phyloP scores from a whole-genome alignment of 2,329 filamentous ascomycete genomes.

The Aphanocladium album region DNA sequence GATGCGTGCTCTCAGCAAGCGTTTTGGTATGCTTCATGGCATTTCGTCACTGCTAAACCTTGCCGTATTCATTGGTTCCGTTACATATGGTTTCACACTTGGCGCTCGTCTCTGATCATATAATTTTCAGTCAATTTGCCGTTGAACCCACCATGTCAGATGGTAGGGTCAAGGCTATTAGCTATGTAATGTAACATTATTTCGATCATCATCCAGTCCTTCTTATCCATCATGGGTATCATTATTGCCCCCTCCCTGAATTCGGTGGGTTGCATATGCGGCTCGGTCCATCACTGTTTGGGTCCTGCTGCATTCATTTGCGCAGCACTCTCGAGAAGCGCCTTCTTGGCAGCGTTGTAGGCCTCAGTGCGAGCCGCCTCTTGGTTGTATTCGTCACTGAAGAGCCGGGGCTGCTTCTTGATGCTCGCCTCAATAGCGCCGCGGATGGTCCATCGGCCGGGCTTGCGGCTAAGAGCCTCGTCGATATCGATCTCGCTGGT shows the following conservation, averaged over 20 bases:
- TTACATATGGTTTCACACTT: conserved; percentile 75
- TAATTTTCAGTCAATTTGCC: background rate
- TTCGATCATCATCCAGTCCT: background rate
- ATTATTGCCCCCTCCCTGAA: background rate
- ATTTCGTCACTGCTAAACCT: conserved; percentile 77
- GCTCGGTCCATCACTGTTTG: conserved; percentile 18
- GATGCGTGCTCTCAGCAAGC: conserved; percentile 75
- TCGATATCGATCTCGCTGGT: conserved; percentile 34
- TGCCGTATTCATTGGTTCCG: conserved; percentile 59
- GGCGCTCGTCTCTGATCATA: conserved; percentile 38
- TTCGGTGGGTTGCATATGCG: background rate
- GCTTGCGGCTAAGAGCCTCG: conserved; percentile 38
- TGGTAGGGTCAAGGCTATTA: background rate
- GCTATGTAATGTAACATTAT: background rate
- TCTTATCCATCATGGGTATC: background rate
- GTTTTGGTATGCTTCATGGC: conserved; percentile 75
- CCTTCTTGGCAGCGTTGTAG: conserved; percentile 43
- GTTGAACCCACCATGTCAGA: background rate
- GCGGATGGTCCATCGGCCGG: conserved; percentile 37
- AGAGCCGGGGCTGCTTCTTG: conserved; percentile 17
- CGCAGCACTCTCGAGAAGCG: conserved; percentile 32
- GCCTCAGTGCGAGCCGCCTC: conserved; percentile 31
- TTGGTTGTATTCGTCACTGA: conserved; percentile 22
- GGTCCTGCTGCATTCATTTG: conserved; percentile 16
- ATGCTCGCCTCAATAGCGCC: conserved; percentile 29